phyloP scores from a whole-genome alignment of 441 rosid species.

The Gossypium laxum region DNA sequence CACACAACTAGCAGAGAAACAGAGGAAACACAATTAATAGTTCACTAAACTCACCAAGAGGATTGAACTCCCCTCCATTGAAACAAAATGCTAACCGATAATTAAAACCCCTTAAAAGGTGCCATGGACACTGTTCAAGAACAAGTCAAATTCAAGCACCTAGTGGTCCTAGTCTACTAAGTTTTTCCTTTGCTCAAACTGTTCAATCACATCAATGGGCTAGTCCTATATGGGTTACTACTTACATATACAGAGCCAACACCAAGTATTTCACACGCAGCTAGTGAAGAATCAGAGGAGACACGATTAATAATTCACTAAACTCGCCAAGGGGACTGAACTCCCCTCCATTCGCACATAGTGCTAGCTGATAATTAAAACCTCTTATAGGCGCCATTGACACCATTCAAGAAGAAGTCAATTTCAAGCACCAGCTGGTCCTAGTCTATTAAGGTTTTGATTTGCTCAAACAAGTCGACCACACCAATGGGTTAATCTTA shows the following conservation, averaged over 20 bases:
- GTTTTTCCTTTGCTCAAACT: background rate
- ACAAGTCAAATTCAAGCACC: background rate
- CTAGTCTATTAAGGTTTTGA: background rate
- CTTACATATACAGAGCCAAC: background rate
- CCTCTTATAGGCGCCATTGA: too few relatives aligned
- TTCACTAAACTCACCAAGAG: slow-evolving; percentile 31
- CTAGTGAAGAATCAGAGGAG: background rate
- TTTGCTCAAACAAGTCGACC: background rate
- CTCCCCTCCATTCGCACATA: too few relatives aligned
- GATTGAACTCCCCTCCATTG: slow-evolving; percentile 73
- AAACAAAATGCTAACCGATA: background rate
- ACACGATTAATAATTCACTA: background rate
- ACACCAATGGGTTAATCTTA: background rate
- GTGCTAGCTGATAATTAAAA: too few relatives aligned
- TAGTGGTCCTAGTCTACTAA: background rate
- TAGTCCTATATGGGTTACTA: background rate
- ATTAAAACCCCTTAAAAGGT: background rate
- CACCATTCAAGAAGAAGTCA: too few relatives aligned
- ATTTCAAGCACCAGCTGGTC: background rate
- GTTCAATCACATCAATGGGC: background rate
- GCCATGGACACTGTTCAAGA: background rate
- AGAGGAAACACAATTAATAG: background rate
- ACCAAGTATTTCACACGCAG: background rate
- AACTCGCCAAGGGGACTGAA: slow-evolving; percentile 31
- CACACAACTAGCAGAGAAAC: background rate